A percentile compares a stretch with the other conserved stretches of the same genome.
These are phyloP conservation scores for Hypoxylon sp. DNA, from an alignment of 2,329 filamentous ascomycete genomes.

Conservation along the genomic window DNA sequence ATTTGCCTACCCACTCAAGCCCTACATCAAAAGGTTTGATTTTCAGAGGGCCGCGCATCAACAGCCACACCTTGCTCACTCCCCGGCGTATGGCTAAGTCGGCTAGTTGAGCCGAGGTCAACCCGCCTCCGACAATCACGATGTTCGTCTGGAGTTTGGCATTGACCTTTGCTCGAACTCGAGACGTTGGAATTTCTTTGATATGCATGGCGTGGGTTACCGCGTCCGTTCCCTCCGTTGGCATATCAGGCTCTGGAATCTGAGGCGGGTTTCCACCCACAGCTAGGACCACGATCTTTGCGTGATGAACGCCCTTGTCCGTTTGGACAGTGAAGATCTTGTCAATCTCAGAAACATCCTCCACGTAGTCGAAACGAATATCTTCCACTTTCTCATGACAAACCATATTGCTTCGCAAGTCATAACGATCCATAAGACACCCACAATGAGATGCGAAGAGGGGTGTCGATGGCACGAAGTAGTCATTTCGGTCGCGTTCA, in stretches of 20 bases:
- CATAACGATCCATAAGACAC: constrained; percentile 70
- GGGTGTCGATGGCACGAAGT: constrained; percentile 74
- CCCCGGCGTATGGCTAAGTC: constrained; percentile 76
- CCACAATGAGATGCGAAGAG: constrained; percentile 75
- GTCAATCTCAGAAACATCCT: constrained; percentile 61
- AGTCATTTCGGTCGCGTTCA: constrained; percentile 77
- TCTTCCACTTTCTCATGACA: constrained; percentile 72
- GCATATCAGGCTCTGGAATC: constrained; percentile 59
- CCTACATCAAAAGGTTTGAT: constrained; percentile 85
- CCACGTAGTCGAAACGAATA: constrained; percentile 70
- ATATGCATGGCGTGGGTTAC: constrained; percentile 75
- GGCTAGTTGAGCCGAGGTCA: constrained; percentile 81
- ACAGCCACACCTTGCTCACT: constrained; percentile 76
- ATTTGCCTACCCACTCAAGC: constrained; percentile 86
- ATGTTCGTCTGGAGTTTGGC: constrained; percentile 69
- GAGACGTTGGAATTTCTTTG: constrained; percentile 67
- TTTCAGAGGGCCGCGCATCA: constrained; percentile 73
- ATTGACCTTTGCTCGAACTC: constrained; percentile 68
- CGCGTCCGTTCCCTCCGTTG: constrained; percentile 55
- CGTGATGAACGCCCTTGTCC: constrained; percentile 67
- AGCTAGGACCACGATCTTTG: constrained; percentile 76
- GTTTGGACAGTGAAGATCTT: constrained; percentile 77
- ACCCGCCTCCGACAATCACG: constrained; percentile 80
- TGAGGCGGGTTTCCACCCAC: constrained; percentile 75
- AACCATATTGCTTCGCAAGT: constrained; percentile 69